Evolutionary conservation across 495 filamentous ascomycete genomes (phyloP).

Genomic region (Xylaria bambusicola): DNA sequence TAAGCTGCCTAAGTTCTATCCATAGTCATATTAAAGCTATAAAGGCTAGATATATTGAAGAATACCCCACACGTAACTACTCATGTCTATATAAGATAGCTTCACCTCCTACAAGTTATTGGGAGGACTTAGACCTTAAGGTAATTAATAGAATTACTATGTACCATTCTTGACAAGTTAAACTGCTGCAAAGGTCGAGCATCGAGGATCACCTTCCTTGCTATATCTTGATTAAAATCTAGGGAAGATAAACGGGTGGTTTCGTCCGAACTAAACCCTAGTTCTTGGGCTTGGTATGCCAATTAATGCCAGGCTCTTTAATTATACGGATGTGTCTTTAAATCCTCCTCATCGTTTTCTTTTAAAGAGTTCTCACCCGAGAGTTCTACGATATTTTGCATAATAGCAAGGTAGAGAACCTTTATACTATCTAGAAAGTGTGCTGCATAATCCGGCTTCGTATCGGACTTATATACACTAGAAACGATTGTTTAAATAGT

Average conservation of each 20-base stretch:
- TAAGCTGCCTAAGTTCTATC: neutral
- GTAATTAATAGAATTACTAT: neutral
- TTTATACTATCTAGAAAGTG: conserved; percentile 6
- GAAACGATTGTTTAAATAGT: conserved; percentile 4
- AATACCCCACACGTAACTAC: conserved; percentile 15
- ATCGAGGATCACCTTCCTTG: neutral
- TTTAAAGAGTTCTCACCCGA: conserved; percentile 4
- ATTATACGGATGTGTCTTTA: conserved; percentile 2
- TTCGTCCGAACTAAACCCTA: conserved; percentile 11
- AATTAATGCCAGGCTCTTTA: conserved; percentile 10
- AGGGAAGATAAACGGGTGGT: conserved; percentile 4
- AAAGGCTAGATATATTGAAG: conserved; percentile 17
- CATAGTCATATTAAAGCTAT: conserved; percentile 4
- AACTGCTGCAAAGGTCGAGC: conserved; percentile 12
- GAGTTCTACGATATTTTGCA: conserved; percentile 7
- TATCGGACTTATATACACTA: neutral
- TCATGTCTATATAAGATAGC: conserved; percentile 13
- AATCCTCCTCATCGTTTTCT: conserved; percentile 2
- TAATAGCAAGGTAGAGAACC: conserved; percentile 11
- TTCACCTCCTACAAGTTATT: conserved; percentile 3
- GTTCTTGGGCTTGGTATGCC: conserved; percentile 5
- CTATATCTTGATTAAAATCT: conserved; percentile 5
- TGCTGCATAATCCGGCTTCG: neutral
- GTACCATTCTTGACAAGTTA: neutral
- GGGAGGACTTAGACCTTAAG: neutral